Evolutionary conservation across 345 rosid genomes (phyloP).

Genomic region (Lepidium africanum): DNA sequence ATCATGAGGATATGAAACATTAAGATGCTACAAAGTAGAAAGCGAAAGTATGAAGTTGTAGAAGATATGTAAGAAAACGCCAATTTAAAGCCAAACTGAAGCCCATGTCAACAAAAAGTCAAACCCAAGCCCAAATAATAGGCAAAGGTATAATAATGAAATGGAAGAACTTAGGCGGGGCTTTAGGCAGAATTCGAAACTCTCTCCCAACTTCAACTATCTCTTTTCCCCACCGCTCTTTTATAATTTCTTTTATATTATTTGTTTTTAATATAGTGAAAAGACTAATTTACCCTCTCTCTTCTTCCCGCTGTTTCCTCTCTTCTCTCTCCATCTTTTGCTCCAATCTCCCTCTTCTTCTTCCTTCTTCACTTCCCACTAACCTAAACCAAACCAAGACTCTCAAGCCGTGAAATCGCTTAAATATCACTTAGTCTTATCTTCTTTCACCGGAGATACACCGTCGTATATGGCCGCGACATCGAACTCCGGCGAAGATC

Average conservation of each 20-base stretch:
- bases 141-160: neutral
- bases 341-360: constrained; percentile 8
- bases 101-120: neutral
- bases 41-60: no score
- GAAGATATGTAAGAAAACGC: no score
- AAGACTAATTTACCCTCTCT: neutral
- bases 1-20: no score
- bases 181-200: constrained; percentile 13
- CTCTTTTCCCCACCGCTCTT: constrained; percentile 24
- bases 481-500: constrained; percentile 45
- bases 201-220: neutral
- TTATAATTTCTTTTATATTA: neutral
- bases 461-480: constrained; percentile 24
- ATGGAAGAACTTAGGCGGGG: constrained; percentile 12
- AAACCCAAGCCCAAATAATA: neutral
- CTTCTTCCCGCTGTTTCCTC: constrained; percentile 30
- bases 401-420: constrained; percentile 3
- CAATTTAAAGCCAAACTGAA: no score
- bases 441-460: neutral
- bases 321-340: neutral
- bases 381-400: neutral
- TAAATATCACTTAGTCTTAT: neutral
- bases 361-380: neutral
- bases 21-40: no score
- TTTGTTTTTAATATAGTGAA: neutral